Percentiles rank a stretch among this genome's conserved stretches.
These are phyloP conservation scores for Nemania serpens DNA, from an alignment of 2,329 filamentous ascomycete genomes.

Conservation along the genomic window DNA sequence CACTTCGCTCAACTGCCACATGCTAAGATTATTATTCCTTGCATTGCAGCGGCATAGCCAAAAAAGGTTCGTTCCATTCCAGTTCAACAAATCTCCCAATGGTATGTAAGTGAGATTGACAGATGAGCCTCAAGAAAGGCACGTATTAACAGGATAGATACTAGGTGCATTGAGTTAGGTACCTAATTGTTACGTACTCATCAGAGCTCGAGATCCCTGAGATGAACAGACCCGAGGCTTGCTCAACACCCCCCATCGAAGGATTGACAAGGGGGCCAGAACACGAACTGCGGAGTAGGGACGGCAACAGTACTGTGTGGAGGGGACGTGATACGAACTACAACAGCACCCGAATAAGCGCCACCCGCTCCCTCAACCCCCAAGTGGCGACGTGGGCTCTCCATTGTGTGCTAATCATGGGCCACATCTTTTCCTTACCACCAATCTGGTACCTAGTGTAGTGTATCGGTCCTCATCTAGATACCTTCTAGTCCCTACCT, in stretches of 20 bases:
- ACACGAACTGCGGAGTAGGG: constrained; percentile 8
- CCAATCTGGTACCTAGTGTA: no score
- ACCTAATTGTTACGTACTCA: neutral
- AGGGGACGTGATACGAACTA: constrained; percentile 16
- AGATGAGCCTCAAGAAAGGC: neutral
- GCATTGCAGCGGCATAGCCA: no score
- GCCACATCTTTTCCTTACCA: no score
- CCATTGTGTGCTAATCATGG: neutral
- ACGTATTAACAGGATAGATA: neutral
- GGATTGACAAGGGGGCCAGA: neutral
- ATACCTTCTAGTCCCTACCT: neutral
- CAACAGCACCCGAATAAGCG: neutral
- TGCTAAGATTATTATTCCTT: neutral
- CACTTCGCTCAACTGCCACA: neutral
- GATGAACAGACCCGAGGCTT: no score
- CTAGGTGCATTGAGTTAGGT: neutral
- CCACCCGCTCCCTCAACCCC: constrained; percentile 7
- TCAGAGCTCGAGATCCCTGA: neutral
- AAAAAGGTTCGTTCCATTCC: neutral
- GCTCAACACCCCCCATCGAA: no score
- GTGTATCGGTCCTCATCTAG: no score
- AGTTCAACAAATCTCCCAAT: neutral
- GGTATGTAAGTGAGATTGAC: neutral
- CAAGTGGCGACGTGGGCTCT: neutral
- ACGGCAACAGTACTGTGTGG: no score